phyloP scores from a whole-genome alignment of 495 filamentous ascomycete genomes.

The Massariosphaeria phaeospora region DNA sequence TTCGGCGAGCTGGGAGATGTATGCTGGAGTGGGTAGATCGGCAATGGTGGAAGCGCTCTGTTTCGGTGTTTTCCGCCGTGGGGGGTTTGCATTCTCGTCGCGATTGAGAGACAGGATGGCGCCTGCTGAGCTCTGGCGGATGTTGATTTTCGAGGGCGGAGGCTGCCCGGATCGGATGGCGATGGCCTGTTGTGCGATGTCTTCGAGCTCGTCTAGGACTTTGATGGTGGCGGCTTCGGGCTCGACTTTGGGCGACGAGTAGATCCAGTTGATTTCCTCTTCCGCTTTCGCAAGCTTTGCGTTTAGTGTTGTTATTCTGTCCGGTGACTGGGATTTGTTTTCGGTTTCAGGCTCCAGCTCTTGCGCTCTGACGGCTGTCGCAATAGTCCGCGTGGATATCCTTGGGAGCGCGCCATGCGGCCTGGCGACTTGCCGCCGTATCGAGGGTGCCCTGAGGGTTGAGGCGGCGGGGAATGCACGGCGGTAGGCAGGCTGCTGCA shows the following conservation, averaged over 20 bases:
- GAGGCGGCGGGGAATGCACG: slow-evolving; percentile 19
- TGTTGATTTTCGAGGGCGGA: neutral
- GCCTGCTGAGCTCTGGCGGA: slow-evolving; percentile 34
- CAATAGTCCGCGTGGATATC: slow-evolving; percentile 6
- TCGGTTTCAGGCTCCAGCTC: slow-evolving; percentile 7
- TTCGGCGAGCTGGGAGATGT: slow-evolving; percentile 54
- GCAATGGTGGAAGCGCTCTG: neutral
- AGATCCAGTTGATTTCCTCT: slow-evolving; percentile 19
- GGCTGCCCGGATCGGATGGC: slow-evolving; percentile 10
- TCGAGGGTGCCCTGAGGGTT: slow-evolving; percentile 13
- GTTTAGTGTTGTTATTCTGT: neutral
- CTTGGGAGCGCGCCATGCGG: slow-evolving; percentile 1
- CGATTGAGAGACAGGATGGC: slow-evolving; percentile 38
- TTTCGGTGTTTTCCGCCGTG: neutral
- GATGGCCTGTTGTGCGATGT: slow-evolving; percentile 14
- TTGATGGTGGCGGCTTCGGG: slow-evolving; percentile 16
- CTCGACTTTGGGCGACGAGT: slow-evolving; percentile 18
- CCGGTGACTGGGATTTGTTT: neutral
- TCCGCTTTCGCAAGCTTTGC: slow-evolving; percentile 13
- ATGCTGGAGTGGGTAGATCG: slow-evolving; percentile 28
- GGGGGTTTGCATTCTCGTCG: slow-evolving; percentile 2
- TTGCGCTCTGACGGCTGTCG: neutral
- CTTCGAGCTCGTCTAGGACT: slow-evolving; percentile 17
- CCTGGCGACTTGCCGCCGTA: slow-evolving; percentile 11
- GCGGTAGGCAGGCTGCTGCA: slow-evolving; percentile 25